phyloP scores from a whole-genome alignment of 208 protist species.

The Trypanosoma avium region DNA sequence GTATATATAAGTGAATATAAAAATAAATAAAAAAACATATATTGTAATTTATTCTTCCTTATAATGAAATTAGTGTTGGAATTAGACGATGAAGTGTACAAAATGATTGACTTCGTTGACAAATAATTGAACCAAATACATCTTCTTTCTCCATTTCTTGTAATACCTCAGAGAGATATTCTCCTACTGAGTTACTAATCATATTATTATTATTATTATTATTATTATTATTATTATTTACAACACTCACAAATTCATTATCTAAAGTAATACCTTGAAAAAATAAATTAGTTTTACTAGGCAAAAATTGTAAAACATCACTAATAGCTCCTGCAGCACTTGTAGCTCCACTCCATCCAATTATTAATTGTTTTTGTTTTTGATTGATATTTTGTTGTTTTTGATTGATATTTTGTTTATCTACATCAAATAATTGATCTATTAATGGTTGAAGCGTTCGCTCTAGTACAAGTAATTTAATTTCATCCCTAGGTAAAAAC shows the following conservation, averaged over 20 bases:
- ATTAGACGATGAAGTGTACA: slow-evolving; percentile 19
- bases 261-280: too few relatives aligned
- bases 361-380: too few relatives aligned
- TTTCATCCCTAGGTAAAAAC: slow-evolving; percentile 1
- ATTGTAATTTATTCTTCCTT: not conserved
- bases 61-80: slow-evolving; percentile 1
- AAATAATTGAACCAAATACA: slow-evolving; percentile 13
- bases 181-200: not conserved
- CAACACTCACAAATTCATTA: too few relatives aligned
- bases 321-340: too few relatives aligned
- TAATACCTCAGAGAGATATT: slow-evolving; percentile 13
- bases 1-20: too few relatives aligned
- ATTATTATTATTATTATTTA: not conserved
- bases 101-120: slow-evolving; percentile 18
- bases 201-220: not conserved
- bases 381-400: not conserved
- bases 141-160: slow-evolving; percentile 5
- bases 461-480: slow-evolving; percentile 21
- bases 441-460: slow-evolving; percentile 12
- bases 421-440: slow-evolving; percentile 14
- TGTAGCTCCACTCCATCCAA: too few relatives aligned
- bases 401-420: not conserved
- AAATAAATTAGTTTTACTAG: too few relatives aligned
- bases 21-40: slow-evolving; percentile 19
- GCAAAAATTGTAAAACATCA: too few relatives aligned